Conservation (phyloP, 2,329 filamentous ascomycete species). For the Tolypocladium tundrense region DNA sequence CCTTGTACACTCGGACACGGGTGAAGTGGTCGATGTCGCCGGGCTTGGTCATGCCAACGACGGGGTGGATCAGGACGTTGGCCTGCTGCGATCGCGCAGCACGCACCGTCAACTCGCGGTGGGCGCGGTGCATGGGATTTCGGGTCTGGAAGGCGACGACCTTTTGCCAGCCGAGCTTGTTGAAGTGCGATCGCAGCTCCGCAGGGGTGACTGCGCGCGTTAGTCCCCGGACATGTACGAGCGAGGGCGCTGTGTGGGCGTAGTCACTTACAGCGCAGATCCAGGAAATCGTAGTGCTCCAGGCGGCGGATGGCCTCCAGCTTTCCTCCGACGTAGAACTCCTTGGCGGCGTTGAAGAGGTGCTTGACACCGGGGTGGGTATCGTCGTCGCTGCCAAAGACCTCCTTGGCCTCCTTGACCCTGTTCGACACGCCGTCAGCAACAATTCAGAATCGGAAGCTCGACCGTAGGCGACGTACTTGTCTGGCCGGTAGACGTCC, state of each 20-base stretch:
- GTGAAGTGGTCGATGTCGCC: constrained; percentile 99
- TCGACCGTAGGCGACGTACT: constrained; percentile 47
- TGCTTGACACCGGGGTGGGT: constrained; percentile 90
- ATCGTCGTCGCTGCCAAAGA: constrained; percentile 85
- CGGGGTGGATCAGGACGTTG: constrained; percentile 97
- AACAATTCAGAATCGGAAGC: background rate
- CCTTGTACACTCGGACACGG: constrained; percentile 96
- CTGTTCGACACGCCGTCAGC: constrained; percentile 29
- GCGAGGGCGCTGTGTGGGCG: background rate
- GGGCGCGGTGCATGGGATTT: constrained; percentile 98
- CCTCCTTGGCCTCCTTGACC: constrained; percentile 79
- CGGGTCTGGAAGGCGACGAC: constrained; percentile 98
- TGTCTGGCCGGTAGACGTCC: constrained; percentile 91
- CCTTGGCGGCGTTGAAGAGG: constrained; percentile 68
- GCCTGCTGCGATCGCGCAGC: constrained; percentile 92
- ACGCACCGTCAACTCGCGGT: constrained; percentile 94
- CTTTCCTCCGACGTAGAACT: constrained; percentile 93
- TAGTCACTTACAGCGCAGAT: constrained; percentile 65
- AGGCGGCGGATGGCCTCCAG: constrained; percentile 89
- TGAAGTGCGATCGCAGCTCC: constrained; percentile 91
- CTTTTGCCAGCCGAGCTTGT: constrained; percentile 97
- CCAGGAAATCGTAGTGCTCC: constrained; percentile 98
- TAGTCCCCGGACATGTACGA: constrained; percentile 2
- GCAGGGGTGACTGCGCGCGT: constrained; percentile 65
- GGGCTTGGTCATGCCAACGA: constrained; percentile 96